Base-by-base conservation (phyloP, 2,329 filamentous ascomycete species). In the Ophiostoma sp. region DNA sequence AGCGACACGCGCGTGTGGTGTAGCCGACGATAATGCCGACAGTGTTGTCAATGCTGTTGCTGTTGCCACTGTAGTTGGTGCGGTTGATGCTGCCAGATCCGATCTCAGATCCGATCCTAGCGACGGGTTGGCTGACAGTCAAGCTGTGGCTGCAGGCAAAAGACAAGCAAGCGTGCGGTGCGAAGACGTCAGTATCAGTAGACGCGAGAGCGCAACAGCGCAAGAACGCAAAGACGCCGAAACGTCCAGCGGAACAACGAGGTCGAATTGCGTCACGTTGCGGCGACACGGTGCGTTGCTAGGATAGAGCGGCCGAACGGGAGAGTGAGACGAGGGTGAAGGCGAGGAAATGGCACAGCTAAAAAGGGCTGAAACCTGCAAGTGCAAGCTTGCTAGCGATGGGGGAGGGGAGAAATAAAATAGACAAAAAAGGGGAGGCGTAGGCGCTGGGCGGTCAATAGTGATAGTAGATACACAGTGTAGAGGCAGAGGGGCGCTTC, bases 311-410 rank as follows among this genome's bases (percentile, higher is more conserved):
- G 67, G 70, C 60, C 62, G 62, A 62, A 52, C 35, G 67, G 27
- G 44, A 67, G 36, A 33, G 36, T 44, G n/a, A 48, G 11, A 67
- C 23, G n/a, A 41, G 35, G 33, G 62, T 67, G 36, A 33, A 48
- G 65, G n/a, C 20, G 20, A n/a, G 57, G 36, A 67, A 70, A 66
- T 36, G 36, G 35, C 54, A 60, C 67, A 71, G 70, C 70, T 68
- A 67, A 57, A 62, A 68, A 41, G 68, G 67, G 70, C 70, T 71
- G 62, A 68, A 71, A 68, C 70, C 70, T 52, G 70, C 39, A 68
- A 71, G 39, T 41, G 39, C 39, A 41, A 41, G 70, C 70, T 71
- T 68, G 70, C 67, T 71, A 67, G 36, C 20, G 60, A 68, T 71
- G 67, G 60, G 64, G 60, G 68, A 67, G 60, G 33, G 60, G 60